phyloP scores from a whole-genome alignment of 495 filamentous ascomycete genomes.

The Bacidia gigantensis region DNA sequence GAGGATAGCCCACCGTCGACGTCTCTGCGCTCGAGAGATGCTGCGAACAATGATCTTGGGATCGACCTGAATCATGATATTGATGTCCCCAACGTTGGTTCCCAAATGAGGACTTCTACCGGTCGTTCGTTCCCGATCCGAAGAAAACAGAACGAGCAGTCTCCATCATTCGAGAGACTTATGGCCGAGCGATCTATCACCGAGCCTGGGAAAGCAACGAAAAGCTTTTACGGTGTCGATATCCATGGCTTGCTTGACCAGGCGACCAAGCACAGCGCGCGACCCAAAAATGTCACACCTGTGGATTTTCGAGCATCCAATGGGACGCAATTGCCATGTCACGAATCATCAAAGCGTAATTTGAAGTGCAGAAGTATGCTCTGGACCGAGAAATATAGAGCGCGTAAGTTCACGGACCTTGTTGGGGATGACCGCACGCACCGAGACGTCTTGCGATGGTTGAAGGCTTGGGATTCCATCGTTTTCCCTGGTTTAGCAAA shows the following conservation, averaged over 20 bases:
- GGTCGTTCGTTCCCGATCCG: slow-evolving; percentile 46
- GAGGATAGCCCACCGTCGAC: background rate
- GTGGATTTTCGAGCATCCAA: slow-evolving; percentile 22
- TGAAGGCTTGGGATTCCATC: slow-evolving; percentile 85
- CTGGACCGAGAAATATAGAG: slow-evolving; percentile 89
- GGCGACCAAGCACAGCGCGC: slow-evolving; percentile 27
- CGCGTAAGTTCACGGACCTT: slow-evolving; percentile 79
- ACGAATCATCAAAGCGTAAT: slow-evolving; percentile 25
- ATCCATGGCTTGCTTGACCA: slow-evolving; percentile 71
- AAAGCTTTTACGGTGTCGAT: slow-evolving; percentile 81
- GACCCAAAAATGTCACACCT: slow-evolving; percentile 16
- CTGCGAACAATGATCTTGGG: too few relatives aligned
- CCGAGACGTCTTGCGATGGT: slow-evolving; percentile 78
- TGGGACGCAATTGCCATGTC: slow-evolving; percentile 25
- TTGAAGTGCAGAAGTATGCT: slow-evolving; percentile 40
- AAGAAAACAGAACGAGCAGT: slow-evolving; percentile 31
- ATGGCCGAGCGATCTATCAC: slow-evolving; percentile 55
- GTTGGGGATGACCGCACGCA: slow-evolving; percentile 92
- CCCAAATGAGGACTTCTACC: slow-evolving; percentile 40
- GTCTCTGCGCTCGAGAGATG: too few relatives aligned
- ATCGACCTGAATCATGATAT: too few relatives aligned
- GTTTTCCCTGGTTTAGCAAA: slow-evolving; percentile 67
- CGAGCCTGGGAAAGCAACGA: slow-evolving; percentile 57
- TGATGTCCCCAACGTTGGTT: background rate
- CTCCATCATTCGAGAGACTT: slow-evolving; percentile 51